Evolutionary conservation across 768 basidiomycete genomes (phyloP), one percentile per base, ranked within the genome.

Genomic region (Tulasnella sp.): DNA sequence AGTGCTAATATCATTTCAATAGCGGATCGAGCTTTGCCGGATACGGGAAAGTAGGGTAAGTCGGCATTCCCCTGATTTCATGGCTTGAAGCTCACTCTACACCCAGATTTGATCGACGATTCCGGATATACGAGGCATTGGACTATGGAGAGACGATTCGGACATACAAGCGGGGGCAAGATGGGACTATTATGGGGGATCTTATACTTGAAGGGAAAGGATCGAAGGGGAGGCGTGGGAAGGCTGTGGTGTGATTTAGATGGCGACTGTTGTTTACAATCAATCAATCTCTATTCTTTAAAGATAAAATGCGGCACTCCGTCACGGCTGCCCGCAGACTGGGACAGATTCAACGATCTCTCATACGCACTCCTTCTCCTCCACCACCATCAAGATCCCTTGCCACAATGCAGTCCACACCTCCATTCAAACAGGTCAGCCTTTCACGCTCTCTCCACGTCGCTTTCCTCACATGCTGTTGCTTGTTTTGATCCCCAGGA

Each of bases 131-230:
- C 82, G 89, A 94, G 34, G 86, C 99, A 72, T 91, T 91, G 22
- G 90, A 94, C 78, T 98, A 88, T 80, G 97, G 97, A 67, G 97
- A 99, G 86, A 96, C 89, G 7, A 93, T 99, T 81, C 85, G 86
- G 81, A 97, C 97, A 45, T 89, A 93, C 83, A 97, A 97, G 83
- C 89, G 90, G 49, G 90, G 89, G 4, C 92, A 93, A 81, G 85
- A 90, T 76, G 90, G 90, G 74, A 88, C 88, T 74, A 84, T 93
- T 17, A 71, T 92, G 64, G 90, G 93, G 79, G 86, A 87, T 77
- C 86, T 91, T 84, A 81, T 89, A 14, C 84, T 94, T 7, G 85
- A 86, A 3, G 92, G 93, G 8, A 76, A 73, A 11, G 85, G 84
- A 29, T 11, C 42, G 42, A 45, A 45, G 15, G 42, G 42, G 6